Base-by-base conservation (phyloP, 192 early-diverging fungal species). In the Coemansia sp. region DNA sequence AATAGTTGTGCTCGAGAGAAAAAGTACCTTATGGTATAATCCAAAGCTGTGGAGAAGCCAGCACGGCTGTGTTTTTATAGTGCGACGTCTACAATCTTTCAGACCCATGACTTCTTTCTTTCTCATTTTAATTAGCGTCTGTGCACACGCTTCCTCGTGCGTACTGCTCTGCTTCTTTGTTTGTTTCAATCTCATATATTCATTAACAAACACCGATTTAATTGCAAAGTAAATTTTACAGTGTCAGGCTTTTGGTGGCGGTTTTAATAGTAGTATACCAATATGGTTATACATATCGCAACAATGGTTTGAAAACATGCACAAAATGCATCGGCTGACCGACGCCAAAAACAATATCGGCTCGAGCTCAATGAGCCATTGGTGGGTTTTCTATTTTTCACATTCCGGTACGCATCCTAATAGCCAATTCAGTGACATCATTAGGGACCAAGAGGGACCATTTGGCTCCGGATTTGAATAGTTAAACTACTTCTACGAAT, bases 191-290 rank as follows among this genome's bases (percentile, higher is more conserved):
- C 3, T 46, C 6, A 48, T 19, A 48, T 21, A 0, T 48, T 19
- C 19, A 20, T 48, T 20, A 48, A 21, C 47, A 48, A 48, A 20
- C 7, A 19, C 12, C 14, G 40, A 44, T 15, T 44, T 44, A 44
- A 44, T 20, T 19, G 47, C 47, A 15, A 47, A 17, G 47, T 19
- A 17, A 7, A 7, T 48, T 46, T 46, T 46, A 46, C 1, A 48
- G 47, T 48, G 47, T 19, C 19, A 48, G 47, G 19, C 47, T n/a
- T 20, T 48, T 19, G 47, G 47, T 48, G 47, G 47, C 47, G 40
- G 40, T 15, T 48, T 48, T 19, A 17, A 19, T 19, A 48, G 47
- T 19, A 48, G 47, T 48, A 17, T 8, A 8, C 47, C 47, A 34
- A 44, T 15, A 44, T 21, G 47, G 19, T 48, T 48, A 14, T 44